These are phyloP conservation scores for Alisma plantagoaquatica DNA, from an alignment of 106 monocot species.

Conservation along the genomic window DNA sequence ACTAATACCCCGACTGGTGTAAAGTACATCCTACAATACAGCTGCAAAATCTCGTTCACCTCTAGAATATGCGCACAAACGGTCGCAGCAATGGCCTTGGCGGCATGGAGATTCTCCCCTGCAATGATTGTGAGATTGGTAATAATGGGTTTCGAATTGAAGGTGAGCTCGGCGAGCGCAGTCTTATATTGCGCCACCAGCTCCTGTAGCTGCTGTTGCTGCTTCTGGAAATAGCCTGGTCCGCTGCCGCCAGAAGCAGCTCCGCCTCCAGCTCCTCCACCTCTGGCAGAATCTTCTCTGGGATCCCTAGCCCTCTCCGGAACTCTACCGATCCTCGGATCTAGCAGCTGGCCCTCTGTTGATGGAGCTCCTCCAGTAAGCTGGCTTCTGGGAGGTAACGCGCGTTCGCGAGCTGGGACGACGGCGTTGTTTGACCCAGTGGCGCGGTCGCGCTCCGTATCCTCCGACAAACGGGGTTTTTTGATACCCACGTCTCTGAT, in stretches of 20 bases:
- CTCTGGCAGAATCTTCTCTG: neutral
- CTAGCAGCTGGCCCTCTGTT: neutral
- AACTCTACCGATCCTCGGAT: constrained; percentile 3
- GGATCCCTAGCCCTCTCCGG: too few species aligned
- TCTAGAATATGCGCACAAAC: constrained; percentile 74
- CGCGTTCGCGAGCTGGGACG: constrained; percentile 1
- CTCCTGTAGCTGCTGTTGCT: constrained; percentile 40
- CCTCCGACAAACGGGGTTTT: constrained; percentile 4
- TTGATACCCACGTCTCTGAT: constrained; percentile 4
- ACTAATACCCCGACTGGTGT: too few species aligned
- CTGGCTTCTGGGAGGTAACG: neutral
- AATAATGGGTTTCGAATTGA: constrained; percentile 93
- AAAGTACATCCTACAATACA: too few species aligned
- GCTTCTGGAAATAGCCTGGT: neutral
- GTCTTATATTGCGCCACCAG: constrained; percentile 59
- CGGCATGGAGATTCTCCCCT: constrained; percentile 71
- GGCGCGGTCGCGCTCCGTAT: constrained; percentile 4
- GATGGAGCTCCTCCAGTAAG: neutral
- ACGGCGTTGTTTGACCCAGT: neutral
- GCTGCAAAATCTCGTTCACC: constrained; percentile 23
- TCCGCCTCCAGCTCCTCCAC: neutral
- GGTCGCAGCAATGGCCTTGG: constrained; percentile 54
- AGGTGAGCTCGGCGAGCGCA: constrained; percentile 82
- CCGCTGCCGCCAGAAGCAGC: neutral
- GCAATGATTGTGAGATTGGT: constrained; percentile 90